Evolutionary conservation across 2,329 filamentous ascomycete species (phyloP).

Genomic region (Ambrosiella beaveri): DNA sequence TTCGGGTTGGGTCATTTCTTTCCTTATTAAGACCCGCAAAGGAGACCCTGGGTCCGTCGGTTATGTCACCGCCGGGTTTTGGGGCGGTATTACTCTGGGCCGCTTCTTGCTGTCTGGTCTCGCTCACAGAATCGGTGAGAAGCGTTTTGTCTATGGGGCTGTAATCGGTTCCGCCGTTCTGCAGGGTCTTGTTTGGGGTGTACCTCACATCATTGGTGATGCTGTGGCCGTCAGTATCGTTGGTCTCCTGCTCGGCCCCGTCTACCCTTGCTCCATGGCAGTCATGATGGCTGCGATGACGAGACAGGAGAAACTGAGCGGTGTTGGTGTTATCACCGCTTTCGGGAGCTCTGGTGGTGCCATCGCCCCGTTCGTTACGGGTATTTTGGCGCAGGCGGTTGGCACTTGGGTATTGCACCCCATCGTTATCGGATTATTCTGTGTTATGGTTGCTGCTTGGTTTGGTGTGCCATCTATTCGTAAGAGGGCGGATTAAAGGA

Average conservation of each 20-base stretch:
- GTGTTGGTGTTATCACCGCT: slow-evolving; percentile 49
- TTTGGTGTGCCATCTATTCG: slow-evolving; percentile 34
- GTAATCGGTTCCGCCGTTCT: slow-evolving; percentile 45
- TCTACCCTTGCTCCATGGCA: slow-evolving; percentile 57
- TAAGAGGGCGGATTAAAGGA: slow-evolving; percentile 41
- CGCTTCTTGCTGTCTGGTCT: slow-evolving; percentile 53
- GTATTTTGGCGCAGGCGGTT: slow-evolving; percentile 41
- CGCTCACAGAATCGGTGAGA: slow-evolving; percentile 53
- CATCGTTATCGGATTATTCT: slow-evolving; percentile 48
- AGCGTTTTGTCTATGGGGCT: slow-evolving; percentile 46
- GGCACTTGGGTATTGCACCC: slow-evolving; percentile 50
- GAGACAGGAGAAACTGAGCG: slow-evolving; percentile 40
- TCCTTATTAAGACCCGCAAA: slow-evolving; percentile 54
- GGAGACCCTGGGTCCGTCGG: slow-evolving; percentile 56
- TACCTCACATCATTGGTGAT: slow-evolving; percentile 57
- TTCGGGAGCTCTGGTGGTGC: slow-evolving; percentile 55
- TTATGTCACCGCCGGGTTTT: slow-evolving; percentile 59
- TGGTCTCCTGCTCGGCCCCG: slow-evolving; percentile 58
- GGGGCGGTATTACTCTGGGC: slow-evolving; percentile 59
- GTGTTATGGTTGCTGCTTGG: slow-evolving; percentile 49
- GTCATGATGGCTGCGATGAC: slow-evolving; percentile 45
- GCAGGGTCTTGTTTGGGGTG: slow-evolving; percentile 60
- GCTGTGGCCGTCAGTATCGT: slow-evolving; percentile 52
- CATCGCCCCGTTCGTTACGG: slow-evolving; percentile 48
- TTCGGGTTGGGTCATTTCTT: slow-evolving; percentile 75